Base-by-base conservation (phyloP, 805 yeast genomes). In the Metschnikowia koreensis region DNA sequence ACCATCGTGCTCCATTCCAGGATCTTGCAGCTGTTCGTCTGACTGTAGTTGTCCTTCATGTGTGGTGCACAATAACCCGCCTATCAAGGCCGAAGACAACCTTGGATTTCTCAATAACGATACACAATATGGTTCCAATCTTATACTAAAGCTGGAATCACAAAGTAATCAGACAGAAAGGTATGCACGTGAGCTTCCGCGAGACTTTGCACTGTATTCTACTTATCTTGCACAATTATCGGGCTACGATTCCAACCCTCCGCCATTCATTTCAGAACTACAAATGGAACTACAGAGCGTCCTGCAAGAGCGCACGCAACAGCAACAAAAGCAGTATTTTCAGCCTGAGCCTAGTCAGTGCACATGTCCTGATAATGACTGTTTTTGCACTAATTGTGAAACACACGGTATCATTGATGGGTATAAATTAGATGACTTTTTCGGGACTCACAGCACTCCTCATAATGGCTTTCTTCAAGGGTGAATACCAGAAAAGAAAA, bases 371-470 rank as follows among this genome's bases (percentile, higher is more conserved):
- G 61, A 47, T 16, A 53, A 56, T 31, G 47, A 55, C 7, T 59
- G 63, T 40, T 52, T 53, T 47, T 75, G 79, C 56, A 50, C 67
- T 10, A 75, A 74, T 53, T 75, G 79, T 57, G 79, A 74, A 55
- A 67, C 71, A 1, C 79, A 75, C 54, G 76, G 78, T 1, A 74
- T 71, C n/a, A 71, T 75, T 37, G 66, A 75, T 49, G 79, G 79
- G 1, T 58, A 66, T 50, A 69, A 66, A 51, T 57, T 75, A 34
- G 79, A 75, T 50, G 77, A 75, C 26, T 55, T 68, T 29, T 72
- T 71, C 54, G 51, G 48, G 31, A 22, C 42, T 2, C 48, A 45
- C 6, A 34, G 43, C 26, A 41, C 12, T 26, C 36, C 11, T 28
- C 37, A 16, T 15, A 29, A 33, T 27, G 41, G 41, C 8, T 46